These are phyloP conservation scores for Penicillium sp. DNA, from an alignment of 2,329 filamentous ascomycete species.

Conservation along the genomic window DNA sequence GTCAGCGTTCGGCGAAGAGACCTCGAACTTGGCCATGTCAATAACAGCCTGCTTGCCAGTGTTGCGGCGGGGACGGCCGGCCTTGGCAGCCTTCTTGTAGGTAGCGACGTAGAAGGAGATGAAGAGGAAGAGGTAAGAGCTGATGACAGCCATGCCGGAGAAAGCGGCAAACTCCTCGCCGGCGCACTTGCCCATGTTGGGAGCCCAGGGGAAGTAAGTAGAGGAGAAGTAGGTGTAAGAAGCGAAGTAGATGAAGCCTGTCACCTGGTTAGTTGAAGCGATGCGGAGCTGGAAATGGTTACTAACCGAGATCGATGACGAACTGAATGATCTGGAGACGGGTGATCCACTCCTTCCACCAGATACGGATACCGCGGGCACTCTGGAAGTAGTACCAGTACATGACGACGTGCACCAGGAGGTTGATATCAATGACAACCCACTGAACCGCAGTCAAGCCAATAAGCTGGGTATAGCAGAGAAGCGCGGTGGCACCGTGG, in stretches of 20 bases:
- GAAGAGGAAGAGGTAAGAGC: constrained; percentile 93
- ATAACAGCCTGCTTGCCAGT: constrained; percentile 77
- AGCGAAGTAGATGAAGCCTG: constrained; percentile 97
- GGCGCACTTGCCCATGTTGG: constrained; percentile 75
- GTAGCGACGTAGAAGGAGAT: constrained; percentile 98
- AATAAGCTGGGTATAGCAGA: constrained; percentile 95
- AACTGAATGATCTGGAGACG: constrained; percentile 95
- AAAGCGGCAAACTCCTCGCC: constrained; percentile 96
- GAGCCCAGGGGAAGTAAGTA: constrained; percentile 76
- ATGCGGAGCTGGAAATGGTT: neutral
- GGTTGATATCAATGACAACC: constrained; percentile 86
- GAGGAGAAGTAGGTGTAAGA: constrained; percentile 98
- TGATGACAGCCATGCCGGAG: constrained; percentile 81
- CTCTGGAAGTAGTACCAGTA: constrained; percentile 99
- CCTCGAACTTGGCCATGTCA: constrained; percentile 68
- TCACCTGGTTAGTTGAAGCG: too few relatives aligned
- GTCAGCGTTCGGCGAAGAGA: constrained; percentile 39
- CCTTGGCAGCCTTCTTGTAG: constrained; percentile 61
- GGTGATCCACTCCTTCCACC: constrained; percentile 99
- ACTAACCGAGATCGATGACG: constrained; percentile 85
- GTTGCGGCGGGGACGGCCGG: constrained; percentile 39
- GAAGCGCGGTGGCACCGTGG: constrained; percentile 89
- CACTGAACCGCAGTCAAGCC: constrained; percentile 88
- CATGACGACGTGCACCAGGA: constrained; percentile 94
- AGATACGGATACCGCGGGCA: constrained; percentile 85